Base-by-base conservation (phyloP, 129 eudicot species). In the Ambrosia artemisiifolia region DNA sequence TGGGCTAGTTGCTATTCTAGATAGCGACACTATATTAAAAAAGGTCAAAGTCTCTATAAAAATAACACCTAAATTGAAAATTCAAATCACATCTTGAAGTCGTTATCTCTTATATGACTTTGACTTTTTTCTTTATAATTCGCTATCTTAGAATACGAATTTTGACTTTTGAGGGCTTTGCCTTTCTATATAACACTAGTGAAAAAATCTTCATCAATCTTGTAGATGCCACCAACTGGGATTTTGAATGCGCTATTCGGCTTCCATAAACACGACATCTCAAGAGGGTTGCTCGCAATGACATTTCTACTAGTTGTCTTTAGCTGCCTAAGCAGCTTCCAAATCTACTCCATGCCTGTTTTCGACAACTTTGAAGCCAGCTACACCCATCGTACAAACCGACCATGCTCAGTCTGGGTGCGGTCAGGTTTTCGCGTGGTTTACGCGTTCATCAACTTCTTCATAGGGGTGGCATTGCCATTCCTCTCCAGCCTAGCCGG, bases 281-380 rank as follows among this genome's bases (percentile, higher is more conserved):
- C 97, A 11, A 74, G 97, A 72, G 83, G 88, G 72, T 81, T 94
- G 19, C 95, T 94, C 0, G 98, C 95, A 12, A 80, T 83, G 62
- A 79, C 97, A 34, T 90, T 90, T 65, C 91, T 94, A 32, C 87
- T 94, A 24, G 98, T 94, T 1, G 97, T 94, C 36, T 90, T 94
- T 81, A 94, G 83, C 78, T 90, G 98, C 82, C 40, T 94, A 65
- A 90, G 98, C 79, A 90, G 96, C 75, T 94, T 85, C 80, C 98
- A 94, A 47, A 94, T 94, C 74, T 94, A 94, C 79, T 90, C 98
- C 10, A 94, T 94, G 98, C 97, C 96, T 0, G 93, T 91, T 12
- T 94, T 90, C 4, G 98, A 94, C 84, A 94, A 89, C 65, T 88
- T 94, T 33, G 98, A 94, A 82, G 96, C 97, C 3, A 82, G 96